Evolutionary conservation across 305 asterid species (phyloP), one percentile per base, ranked within the genome.

Genomic region (Galium porrigens): DNA sequence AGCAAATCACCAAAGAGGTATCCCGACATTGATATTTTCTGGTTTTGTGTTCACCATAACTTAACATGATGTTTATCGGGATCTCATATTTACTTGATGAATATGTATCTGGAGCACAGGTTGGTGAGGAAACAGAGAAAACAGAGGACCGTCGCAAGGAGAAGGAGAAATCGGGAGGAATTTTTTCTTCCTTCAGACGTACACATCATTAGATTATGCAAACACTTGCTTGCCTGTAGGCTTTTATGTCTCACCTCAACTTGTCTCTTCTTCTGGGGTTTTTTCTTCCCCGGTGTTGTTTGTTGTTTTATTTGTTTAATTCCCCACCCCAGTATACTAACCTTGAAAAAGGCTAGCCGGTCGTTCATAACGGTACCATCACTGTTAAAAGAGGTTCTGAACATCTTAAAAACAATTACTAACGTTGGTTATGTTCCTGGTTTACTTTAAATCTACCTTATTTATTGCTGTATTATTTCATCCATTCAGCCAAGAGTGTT

Each of bases 131-230:
- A 63, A 75, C 81, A 63, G 84, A 81, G 53, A 17, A 41, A 41
- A 12, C n/a, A 41, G 48, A 41, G 18, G 95, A 90, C 56, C 86
- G 81, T 29, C 86, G 84, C 42, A 90, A 41, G 48, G 48, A 10
- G n/a, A 41, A 84, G 84, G 95, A 90, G 68, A 87, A 84, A 79
- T 52, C 91, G 6, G 86, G 88, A 66, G 96, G 97, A 27, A 82
- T 90, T 49, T 84, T 90, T 69, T 86, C 97, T 1, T 66, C 88
- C 12, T 79, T 90, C 48, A 77, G 90, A 68, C 91, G 89, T 2
- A 94, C 77, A 59, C 79, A 79, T 71, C 76, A 79, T 58, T 73
- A 64, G 77, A 48, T 30, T 20, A 59, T 67, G 61, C 41, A 9
- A 54, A 54, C 63, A 55, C 10, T 20, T 48, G 15, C 10, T 18